Evolutionary conservation across 2,329 filamentous ascomycete genomes (phyloP).

Genomic region (Emmonsiellopsis sp.): DNA sequence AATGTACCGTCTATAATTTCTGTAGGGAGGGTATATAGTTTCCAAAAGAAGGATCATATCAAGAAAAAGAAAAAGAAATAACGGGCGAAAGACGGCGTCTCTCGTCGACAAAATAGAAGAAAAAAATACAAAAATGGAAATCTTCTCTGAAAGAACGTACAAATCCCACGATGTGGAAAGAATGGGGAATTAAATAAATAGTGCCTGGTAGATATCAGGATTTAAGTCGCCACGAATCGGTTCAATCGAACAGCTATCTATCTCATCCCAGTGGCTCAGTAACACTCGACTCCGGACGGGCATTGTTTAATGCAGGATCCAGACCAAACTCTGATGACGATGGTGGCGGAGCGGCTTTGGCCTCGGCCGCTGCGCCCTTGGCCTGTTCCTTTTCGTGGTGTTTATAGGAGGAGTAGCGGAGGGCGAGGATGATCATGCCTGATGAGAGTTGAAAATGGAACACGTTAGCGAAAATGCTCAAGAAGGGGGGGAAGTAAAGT

Average conservation of each 20-base stretch:
- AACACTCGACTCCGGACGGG: slow-evolving; percentile 3
- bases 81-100: too few species aligned
- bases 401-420: slow-evolving; percentile 37
- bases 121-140: too few species aligned
- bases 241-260: not conserved
- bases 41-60: too few species aligned
- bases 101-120: too few species aligned
- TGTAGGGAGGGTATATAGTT: too few species aligned
- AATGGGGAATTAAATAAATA: too few species aligned
- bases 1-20: too few species aligned
- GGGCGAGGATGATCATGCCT: slow-evolving; percentile 41
- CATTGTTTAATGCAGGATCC: not conserved
- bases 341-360: slow-evolving; percentile 4
- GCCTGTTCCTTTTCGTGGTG: slow-evolving; percentile 26
- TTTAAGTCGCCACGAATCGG: too few species aligned
- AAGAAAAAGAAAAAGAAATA: too few species aligned
- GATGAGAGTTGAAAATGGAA: not conserved
- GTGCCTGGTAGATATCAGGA: too few species aligned
- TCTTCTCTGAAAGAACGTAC: too few species aligned
- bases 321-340: not conserved
- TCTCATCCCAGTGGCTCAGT: slow-evolving; percentile 8
- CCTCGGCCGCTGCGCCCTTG: slow-evolving; percentile 23
- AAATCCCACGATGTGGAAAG: too few species aligned
- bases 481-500: not conserved
- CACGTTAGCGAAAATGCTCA: slow-evolving; percentile 9